These are phyloP conservation scores for Diaporthe citrichinensis DNA, from an alignment of 2,329 filamentous ascomycete genomes.

Conservation along the genomic window DNA sequence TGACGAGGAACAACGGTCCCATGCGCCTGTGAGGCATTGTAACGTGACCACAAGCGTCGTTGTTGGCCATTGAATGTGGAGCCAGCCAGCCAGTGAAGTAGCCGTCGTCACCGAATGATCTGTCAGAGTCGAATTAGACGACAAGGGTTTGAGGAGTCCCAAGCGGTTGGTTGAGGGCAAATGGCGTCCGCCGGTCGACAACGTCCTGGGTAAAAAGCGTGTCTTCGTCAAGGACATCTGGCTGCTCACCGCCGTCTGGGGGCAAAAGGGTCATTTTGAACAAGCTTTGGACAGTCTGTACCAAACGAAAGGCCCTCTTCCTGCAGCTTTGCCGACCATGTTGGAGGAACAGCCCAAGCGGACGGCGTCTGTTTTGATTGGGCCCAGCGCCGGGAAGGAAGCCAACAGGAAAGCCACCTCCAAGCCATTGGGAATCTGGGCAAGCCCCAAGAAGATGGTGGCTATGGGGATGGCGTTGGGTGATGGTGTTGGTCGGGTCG, in stretches of 20 bases:
- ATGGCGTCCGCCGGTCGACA: slow-evolving; percentile 5
- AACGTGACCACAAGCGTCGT: slow-evolving; percentile 33
- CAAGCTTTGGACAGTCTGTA: slow-evolving; percentile 8
- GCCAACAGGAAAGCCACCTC: slow-evolving; percentile 31
- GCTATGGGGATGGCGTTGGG: background rate
- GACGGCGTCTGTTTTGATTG: slow-evolving; percentile 26
- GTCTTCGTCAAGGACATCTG: background rate
- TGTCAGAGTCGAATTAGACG: slow-evolving; percentile 1
- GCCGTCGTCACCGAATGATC: background rate
- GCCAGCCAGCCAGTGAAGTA: slow-evolving; percentile 18
- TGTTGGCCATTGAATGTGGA: slow-evolving; percentile 26
- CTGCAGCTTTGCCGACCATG: slow-evolving; percentile 2
- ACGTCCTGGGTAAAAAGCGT: slow-evolving; percentile 1
- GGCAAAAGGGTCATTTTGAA: slow-evolving; percentile 1
- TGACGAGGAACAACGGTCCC: slow-evolving; percentile 15
- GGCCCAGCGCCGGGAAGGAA: slow-evolving; percentile 12
- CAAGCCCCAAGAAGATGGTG: background rate
- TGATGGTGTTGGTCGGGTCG: background rate
- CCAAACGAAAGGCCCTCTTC: background rate
- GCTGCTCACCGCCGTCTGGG: slow-evolving; percentile 24
- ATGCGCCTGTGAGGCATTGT: slow-evolving; percentile 29
- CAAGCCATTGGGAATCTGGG: slow-evolving; percentile 28
- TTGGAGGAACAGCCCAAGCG: slow-evolving; percentile 24
- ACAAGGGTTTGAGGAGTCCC: slow-evolving; percentile 13
- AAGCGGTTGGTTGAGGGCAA: slow-evolving; percentile 26